phyloP scores from a whole-genome alignment of 2,329 filamentous ascomycete species.

The Sphaerulina populicola region DNA sequence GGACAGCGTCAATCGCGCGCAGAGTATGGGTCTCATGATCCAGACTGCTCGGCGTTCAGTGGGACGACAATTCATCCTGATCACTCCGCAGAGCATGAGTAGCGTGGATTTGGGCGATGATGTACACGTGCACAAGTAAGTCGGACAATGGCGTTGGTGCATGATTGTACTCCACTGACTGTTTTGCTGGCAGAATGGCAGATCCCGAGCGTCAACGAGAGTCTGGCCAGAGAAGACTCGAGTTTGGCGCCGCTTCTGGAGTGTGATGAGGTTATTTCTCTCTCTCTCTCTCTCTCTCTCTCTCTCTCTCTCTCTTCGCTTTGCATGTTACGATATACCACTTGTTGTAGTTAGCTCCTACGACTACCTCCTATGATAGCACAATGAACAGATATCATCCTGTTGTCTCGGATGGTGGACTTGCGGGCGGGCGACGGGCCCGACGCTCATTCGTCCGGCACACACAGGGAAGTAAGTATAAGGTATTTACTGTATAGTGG shows the following conservation, averaged over 20 bases:
- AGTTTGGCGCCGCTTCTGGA: conserved; percentile 3
- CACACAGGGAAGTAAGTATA: too few species aligned
- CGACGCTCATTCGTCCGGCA: not conserved
- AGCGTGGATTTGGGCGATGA: conserved; percentile 54
- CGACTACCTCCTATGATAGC: not conserved
- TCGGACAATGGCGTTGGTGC: not conserved
- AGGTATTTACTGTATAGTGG: too few species aligned
- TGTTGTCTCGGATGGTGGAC: not conserved
- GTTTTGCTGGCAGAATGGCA: conserved; percentile 13
- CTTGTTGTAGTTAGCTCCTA: not conserved
- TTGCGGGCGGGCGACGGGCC: not conserved
- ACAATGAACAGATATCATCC: too few species aligned
- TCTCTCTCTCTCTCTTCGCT: not conserved
- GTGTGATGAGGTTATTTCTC: too few species aligned
- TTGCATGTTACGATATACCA: not conserved
- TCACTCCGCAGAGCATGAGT: conserved; percentile 79
- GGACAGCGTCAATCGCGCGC: conserved; percentile 90
- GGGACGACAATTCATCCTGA: conserved; percentile 91
- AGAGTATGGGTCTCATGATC: conserved; percentile 91
- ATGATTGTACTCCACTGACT: conserved; percentile 32
- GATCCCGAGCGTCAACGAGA: conserved; percentile 24
- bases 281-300: too few species aligned
- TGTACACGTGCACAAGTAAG: conserved; percentile 64
- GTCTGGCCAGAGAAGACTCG: conserved; percentile 7
- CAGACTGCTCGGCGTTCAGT: conserved; percentile 74